Evolutionary conservation across 768 basidiomycete species (phyloP).

Genomic region (Saitozyma podzolica): DNA sequence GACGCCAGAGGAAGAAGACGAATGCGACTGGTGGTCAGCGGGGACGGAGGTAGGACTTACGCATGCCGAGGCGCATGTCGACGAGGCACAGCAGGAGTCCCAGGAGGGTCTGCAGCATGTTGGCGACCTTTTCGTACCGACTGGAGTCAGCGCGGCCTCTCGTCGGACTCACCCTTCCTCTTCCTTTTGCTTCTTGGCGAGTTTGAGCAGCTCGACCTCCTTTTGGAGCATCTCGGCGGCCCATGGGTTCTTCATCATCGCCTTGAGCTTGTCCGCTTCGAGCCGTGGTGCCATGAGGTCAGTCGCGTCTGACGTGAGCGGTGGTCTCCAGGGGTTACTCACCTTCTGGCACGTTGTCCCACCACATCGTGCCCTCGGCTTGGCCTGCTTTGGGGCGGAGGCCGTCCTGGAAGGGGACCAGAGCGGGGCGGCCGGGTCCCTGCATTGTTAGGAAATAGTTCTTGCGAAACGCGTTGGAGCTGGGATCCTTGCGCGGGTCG

Average conservation of each 20-base stretch:
- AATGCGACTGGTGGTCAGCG: conserved; percentile 24
- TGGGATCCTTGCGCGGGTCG: conserved; percentile 34
- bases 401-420: conserved; percentile 52
- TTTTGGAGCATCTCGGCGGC: conserved; percentile 33
- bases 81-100: conserved; percentile 46
- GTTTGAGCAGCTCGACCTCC: conserved; percentile 47
- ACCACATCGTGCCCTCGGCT: conserved; percentile 50
- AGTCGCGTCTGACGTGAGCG: conserved; percentile 25
- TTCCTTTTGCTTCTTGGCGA: conserved; percentile 35
- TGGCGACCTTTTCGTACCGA: conserved; percentile 48
- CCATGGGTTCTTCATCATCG: conserved; percentile 40
- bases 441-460: conserved; percentile 53
- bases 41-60: conserved; percentile 19
- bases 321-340: conserved; percentile 3
- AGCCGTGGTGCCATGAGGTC: conserved; percentile 45
- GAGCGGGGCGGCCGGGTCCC: conserved; percentile 49
- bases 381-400: conserved; percentile 43
- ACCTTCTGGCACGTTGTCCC: conserved; percentile 52
- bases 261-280: conserved; percentile 42
- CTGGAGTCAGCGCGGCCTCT: conserved; percentile 14
- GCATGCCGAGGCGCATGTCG: conserved; percentile 41
- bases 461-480: conserved; percentile 32
- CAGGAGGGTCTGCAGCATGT: conserved; percentile 47
- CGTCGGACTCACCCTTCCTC: conserved; percentile 35
- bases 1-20: conserved; percentile 45